phyloP scores from a whole-genome alignment of 768 basidiomycete genomes.

The Mrakia blollopis region DNA sequence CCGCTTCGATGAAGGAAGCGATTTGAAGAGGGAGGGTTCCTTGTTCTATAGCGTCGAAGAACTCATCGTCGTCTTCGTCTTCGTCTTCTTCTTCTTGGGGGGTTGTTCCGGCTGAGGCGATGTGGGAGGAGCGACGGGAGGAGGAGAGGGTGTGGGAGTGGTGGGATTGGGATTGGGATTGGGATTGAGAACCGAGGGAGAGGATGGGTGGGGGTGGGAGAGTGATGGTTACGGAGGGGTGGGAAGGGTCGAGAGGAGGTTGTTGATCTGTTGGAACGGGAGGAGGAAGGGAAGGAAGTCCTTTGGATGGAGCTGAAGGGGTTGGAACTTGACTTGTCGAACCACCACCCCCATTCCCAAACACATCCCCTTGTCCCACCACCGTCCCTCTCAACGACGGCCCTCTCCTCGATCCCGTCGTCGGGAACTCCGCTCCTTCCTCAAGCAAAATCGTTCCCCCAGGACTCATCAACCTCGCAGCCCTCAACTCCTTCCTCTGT shows the following conservation, averaged over 20 bases:
- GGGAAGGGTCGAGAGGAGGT: not conserved
- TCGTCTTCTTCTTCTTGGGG: constrained; percentile 38
- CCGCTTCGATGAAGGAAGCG: constrained; percentile 57
- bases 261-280: no score
- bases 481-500: constrained; percentile 38
- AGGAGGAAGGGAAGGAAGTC: constrained; percentile 27
- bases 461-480: constrained; percentile 16
- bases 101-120: not conserved
- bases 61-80: constrained; percentile 64
- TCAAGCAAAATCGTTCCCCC: not conserved
- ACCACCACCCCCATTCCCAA: not conserved
- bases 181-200: no score
- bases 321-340: constrained; percentile 19
- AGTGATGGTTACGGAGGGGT: not conserved
- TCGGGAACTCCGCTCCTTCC: constrained; percentile 1
- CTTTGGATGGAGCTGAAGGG: constrained; percentile 23
- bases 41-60: constrained; percentile 92
- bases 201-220: constrained; percentile 8
- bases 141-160: not conserved
- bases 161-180: no score
- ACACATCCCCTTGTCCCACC: constrained; percentile 21
- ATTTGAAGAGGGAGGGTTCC: constrained; percentile 70
- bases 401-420: not conserved
- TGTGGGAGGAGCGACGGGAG: not conserved
- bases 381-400: constrained; percentile 30